phyloP scores from a whole-genome alignment of 2,329 filamentous ascomycete genomes.

The Diaporthe sp. region DNA sequence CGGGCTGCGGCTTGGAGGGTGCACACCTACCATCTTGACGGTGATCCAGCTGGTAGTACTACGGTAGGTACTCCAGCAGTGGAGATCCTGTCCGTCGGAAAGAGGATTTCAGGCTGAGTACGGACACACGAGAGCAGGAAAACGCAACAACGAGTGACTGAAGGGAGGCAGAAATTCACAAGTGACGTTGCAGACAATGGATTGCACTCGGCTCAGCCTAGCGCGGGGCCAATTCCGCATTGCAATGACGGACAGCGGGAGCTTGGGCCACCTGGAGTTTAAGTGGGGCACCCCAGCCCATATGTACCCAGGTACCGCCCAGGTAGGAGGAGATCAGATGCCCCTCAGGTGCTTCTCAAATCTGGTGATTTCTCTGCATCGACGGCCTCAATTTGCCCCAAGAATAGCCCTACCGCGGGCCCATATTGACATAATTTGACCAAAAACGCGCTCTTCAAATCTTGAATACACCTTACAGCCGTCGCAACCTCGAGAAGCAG shows the following conservation, averaged over 20 bases:
- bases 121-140: neutral
- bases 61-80: neutral
- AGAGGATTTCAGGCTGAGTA: neutral
- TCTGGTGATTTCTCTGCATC: neutral
- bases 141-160: neutral
- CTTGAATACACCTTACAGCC: neutral
- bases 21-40: conserved; percentile 42
- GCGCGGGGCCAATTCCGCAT: conserved; percentile 17
- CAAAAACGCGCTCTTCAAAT: no score
- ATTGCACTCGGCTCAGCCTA: conserved; percentile 17
- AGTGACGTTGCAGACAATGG: conserved; percentile 14
- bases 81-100: neutral
- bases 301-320: conserved; percentile 20
- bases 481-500: neutral
- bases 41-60: neutral
- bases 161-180: conserved; percentile 16
- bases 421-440: neutral
- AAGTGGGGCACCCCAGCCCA: conserved; percentile 5
- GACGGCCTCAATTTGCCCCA: neutral
- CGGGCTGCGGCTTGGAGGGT: neutral
- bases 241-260: conserved; percentile 23
- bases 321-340: conserved; percentile 4
- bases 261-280: conserved; percentile 41
- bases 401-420: neutral
- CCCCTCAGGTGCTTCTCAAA: neutral